Evolutionary conservation across 1,139 yeast genomes (phyloP), one percentile per base, ranked within the genome.

Genomic region (Entelexis paramagnoliae): DNA sequence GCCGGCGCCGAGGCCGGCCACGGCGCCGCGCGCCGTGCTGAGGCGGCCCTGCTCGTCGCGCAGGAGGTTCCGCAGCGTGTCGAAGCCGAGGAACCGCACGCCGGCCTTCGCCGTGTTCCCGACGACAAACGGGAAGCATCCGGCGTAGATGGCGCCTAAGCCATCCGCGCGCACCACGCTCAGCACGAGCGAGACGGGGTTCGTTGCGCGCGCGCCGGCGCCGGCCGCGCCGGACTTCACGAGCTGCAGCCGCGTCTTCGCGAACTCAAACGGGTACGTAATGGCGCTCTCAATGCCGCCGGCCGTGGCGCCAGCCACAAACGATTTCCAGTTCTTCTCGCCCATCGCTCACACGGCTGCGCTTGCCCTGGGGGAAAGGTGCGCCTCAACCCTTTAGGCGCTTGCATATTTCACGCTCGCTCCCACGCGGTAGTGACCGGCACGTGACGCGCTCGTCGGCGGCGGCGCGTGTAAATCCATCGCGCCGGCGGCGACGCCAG

Each of bases 1-100:
- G 34, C 98, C 98, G 2, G 98, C 98, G 42, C 97, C 97, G 43
- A 91, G 72, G 11, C 98, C 98, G 1, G 98, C 98, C 46, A 89
- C 54, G 4, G 88, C 94, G 56, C 97, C 97, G 61, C 95, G 71
- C 4, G 95, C 82, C 4, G 95, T 95, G 34, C 93, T 79, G 50
- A 91, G 72, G 64, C 85, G 83, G 9, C 98, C 98, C 58, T 85
- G 77, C 60, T 80, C 80, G 66, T 91, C 97, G 30, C 81, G 79
- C 55, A 91, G 72, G 26, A 83, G 62, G 48, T 80, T 74, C 66
- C 88, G 89, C 66, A 91, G 85, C 28, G 82, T 76, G 65, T 91
- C 98, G 63, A 87, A 91, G 9, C 97, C 97, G 16, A 91, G 73
- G 67, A 91, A 91, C 59, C 98, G 75, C 3, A 89, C 91, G 19